phyloP scores from a whole-genome alignment of 1,284 basidiomycete species.

The Boletellus deceptivus region DNA sequence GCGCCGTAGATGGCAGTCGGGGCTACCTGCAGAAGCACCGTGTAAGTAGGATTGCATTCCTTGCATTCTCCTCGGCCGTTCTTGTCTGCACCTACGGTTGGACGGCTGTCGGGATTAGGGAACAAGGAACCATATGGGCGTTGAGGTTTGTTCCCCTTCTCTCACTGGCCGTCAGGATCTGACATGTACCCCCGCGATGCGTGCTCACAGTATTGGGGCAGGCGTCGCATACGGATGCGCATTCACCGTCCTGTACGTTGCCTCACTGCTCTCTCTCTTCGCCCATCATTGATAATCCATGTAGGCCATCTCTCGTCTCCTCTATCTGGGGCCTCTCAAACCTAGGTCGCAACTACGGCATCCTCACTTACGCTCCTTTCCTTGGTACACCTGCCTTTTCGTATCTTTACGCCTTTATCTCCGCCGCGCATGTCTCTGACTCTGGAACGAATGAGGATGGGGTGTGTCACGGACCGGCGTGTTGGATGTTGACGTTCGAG shows the following conservation, averaged over 20 bases:
- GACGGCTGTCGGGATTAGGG: conserved; percentile 48
- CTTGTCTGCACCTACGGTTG: conserved; percentile 52
- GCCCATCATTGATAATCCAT: neutral
- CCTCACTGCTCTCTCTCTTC: neutral
- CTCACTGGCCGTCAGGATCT: neutral
- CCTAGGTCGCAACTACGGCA: conserved; percentile 71
- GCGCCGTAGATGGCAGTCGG: conserved; percentile 34
- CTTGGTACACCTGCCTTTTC: conserved; percentile 71
- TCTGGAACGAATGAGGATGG: conserved; percentile 32
- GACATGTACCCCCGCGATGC: neutral
- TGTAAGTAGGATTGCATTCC: conserved; percentile 60
- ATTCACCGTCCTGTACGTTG: conserved; percentile 66
- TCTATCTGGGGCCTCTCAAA: conserved; percentile 68
- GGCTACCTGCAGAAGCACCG: conserved; percentile 44
- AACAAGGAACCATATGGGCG: conserved; percentile 53
- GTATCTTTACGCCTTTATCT: conserved; percentile 69
- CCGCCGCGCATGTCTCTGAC: conserved; percentile 43
- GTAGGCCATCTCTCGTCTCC: conserved; percentile 65
- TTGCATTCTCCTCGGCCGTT: conserved; percentile 47
- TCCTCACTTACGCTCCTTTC: conserved; percentile 71
- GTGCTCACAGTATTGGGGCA: conserved; percentile 45
- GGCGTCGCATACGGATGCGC: conserved; percentile 66
- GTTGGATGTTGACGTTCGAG: conserved; percentile 67
- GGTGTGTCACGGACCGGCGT: conserved; percentile 56
- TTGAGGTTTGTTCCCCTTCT: conserved; percentile 48